Base-by-base conservation (phyloP, 345 rosid genomes). In the Citrus unshiu region DNA sequence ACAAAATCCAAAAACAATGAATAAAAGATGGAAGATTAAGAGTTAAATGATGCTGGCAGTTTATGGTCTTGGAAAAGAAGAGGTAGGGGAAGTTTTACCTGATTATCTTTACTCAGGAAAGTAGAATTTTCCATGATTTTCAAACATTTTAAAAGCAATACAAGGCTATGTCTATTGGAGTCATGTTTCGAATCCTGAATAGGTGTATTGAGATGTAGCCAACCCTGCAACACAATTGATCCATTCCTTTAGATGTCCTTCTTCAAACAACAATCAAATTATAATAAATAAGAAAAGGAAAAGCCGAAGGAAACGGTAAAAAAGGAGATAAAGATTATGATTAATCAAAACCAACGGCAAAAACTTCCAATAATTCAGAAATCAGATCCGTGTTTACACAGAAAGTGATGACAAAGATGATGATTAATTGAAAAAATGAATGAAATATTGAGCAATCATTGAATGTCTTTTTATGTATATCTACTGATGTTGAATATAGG, bases 101-200 rank as follows among this genome's bases (percentile, higher is more conserved):
- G 99, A 80, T 95, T 95, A 71, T 91, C 95, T 76, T 88, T 87
- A 84, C 97, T 95, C 9, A 92, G 89, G 84, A 93, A 89, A 49
- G 97, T 93, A 60, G 98, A 96, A 89, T 95, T 95, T 85, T 95
- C 99, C 99, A 95, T 92, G 80, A 93, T 93, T 86, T 89, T 95
- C 85, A 93, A 81, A 87, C 94, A 92, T 90, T 91, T 93, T 40
- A 90, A 79, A 64, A 95, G 95, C 74, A 91, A 76, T 69, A 84
- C 83, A 68, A 88, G 83, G 84, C 87, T 89, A 67, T 86, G 84
- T 83, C 84, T 78, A 80, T 82, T 68, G 75, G 62, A 16, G 39
- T 84, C 86, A 88, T 83, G 86, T 82, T 84, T 87, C 70, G 74
- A 84, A 80, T 81, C 86, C 76, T 83, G 64, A 66, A 63, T 60